Evolutionary conservation across 345 rosid species (phyloP), one percentile per base, ranked within the genome.

Genomic region (Aegle marmelos): DNA sequence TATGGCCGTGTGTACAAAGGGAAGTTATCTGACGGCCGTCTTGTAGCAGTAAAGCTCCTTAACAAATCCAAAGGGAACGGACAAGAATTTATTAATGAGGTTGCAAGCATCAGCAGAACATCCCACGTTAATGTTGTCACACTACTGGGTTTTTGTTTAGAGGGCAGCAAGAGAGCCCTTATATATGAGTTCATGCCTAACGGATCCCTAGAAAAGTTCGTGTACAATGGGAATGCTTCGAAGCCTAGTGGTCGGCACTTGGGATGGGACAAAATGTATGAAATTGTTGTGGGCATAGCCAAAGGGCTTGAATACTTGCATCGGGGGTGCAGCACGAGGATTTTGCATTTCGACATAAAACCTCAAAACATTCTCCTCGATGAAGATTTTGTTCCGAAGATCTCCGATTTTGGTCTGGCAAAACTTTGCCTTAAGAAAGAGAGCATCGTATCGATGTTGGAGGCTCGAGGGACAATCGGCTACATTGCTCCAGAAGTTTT

Each of bases 291-390:
- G 0, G 85, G 85, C 34, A 77, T 76, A 45, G 83, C 86, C 9
- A n/a, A 70, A 17, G 86, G 88, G 17, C 72, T 83, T 0, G 86
- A 83, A 66, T 81, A 86, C 59, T 75, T 83, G 28, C 88, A 86
- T 36, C 69, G 68, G 1, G 86, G 84, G 1, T 85, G 86, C 67
- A 81, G 30, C 54, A 76, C 79, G 3, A 81, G 82, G 56, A 81
- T 86, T 21, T 21, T 86, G 76, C 86, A 86, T 70, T 81, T 83
- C 2, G 85, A 86, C 65, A 74, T 83, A 68, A 83, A 74, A 53
- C 82, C 83, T 24, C 78, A 77, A 16, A 74, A 80, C 63, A 57
- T 80, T 56, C 81, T 77, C 19, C 67, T 80, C 0, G 79, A 80
- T 0, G 19, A 65, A 13, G 60, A 80, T 4, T 80, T 74, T 34